Base-by-base conservation (phyloP, 768 basidiomycete genomes). In the Naganishia kalamii region DNA sequence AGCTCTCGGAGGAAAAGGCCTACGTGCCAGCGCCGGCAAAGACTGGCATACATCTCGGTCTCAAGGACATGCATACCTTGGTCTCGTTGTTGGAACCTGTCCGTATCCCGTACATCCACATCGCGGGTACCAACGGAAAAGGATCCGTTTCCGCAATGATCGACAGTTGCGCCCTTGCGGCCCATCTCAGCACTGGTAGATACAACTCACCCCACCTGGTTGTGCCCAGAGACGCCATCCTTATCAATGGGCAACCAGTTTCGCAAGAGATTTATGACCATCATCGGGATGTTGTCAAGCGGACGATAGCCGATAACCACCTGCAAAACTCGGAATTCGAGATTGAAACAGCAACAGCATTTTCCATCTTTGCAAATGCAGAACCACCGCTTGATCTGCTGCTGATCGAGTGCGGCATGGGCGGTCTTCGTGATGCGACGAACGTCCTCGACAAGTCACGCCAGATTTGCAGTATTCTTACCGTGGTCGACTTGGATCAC, bases 91-190 rank as follows among this genome's bases (percentile, higher is more conserved):
- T 94, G 4, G 85, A 84, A 0, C 78, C 81, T 0, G 87, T 88
- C 72, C 84, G 81, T 0, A 83, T 89, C 1, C 94, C 92, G 0
- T 90, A 92, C 0, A 81, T 89, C 37, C 96, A 99, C 73, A 83
- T 98, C 64, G 86, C 92, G 8, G 96, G 96, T 0, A 99, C 96
- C 0, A 98, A 99, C 78, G 94, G 94, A 10, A 99, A 98, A 78
- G 96, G 96, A 37, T 93, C 90, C 70, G 90, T 94, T 13, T 86
- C 91, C 0, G 87, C 87, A 5, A 81, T 92, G 37, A 76, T 96
- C 12, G 85, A 89, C 0, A 90, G 90, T 46, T 88, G 90, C 70
- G 79, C 97, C 8, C 73, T 75, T 4, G 77, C 82, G 5, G 82
- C 86, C 6, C 78, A 81, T 0, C 80, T 86, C n/a, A 77, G 81